Evolutionary conservation across 1,139 yeast species (phyloP).

Genomic region (Pichia sorboxylosa): DNA sequence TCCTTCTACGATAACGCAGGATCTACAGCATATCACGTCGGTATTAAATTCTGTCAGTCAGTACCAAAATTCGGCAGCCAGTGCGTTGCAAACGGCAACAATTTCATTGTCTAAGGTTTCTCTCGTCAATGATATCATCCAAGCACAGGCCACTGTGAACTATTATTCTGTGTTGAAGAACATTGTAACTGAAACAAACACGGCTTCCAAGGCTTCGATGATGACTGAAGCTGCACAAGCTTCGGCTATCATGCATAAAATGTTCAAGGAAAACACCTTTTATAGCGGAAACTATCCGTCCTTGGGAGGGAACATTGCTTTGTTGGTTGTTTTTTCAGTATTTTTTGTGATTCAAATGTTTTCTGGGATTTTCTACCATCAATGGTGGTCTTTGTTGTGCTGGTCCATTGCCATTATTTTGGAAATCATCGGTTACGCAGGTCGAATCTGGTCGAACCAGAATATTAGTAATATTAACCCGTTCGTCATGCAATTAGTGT

Average conservation of each 20-base stretch:
- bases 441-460: slow-evolving; percentile 38
- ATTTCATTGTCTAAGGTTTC: slow-evolving; percentile 11
- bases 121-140: slow-evolving; percentile 21
- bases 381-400: slow-evolving; percentile 65
- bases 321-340: slow-evolving; percentile 37
- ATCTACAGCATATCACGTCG: slow-evolving; percentile 13
- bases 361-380: slow-evolving; percentile 37
- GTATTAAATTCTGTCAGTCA: slow-evolving; percentile 8
- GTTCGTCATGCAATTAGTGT: slow-evolving; percentile 55
- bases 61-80: slow-evolving; percentile 3
- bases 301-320: slow-evolving; percentile 37
- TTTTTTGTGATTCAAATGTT: slow-evolving; percentile 29
- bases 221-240: slow-evolving; percentile 27
- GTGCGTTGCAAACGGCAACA: slow-evolving; percentile 19
- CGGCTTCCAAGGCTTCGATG: slow-evolving; percentile 23
- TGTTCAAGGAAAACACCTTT: slow-evolving; percentile 21
- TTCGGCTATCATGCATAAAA: slow-evolving; percentile 21
- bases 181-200: slow-evolving; percentile 31
- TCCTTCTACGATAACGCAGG: slow-evolving; percentile 10
- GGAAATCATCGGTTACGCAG: slow-evolving; percentile 64
- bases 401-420: slow-evolving; percentile 50
- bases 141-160: slow-evolving; percentile 30
- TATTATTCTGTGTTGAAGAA: slow-evolving; percentile 26
- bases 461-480: slow-evolving; percentile 29
- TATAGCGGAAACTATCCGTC: slow-evolving; percentile 34